Evolutionary conservation across 192 early-diverging fungal genomes (phyloP), one percentile per base, ranked within the genome.

Genomic region (Backusella morwellensis): DNA sequence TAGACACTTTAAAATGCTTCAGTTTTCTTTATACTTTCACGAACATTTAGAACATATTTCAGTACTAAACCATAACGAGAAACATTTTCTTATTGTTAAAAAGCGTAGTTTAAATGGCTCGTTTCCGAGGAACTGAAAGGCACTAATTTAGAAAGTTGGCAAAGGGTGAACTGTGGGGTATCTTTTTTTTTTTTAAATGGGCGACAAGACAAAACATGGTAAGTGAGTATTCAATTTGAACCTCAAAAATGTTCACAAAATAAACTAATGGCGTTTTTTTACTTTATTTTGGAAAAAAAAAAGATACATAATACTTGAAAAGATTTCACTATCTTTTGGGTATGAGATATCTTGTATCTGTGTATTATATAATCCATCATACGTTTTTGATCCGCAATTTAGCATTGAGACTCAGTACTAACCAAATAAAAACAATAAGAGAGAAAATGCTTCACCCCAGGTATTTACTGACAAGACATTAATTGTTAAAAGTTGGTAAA

Each of bases 361-460:
- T 63, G 23, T 29, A 63, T 63, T 63, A 63, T 63, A 63, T 63
- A 63, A 63, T 26, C 56, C 7, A 63, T 29, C 23, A 9, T 63
- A 63, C 23, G 8, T 63, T 63, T 63, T 63, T 63, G 56, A 63
- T 63, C 56, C 56, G 56, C 56, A 63, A 63, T 63, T 63, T 63
- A 63, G 21, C 26, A 14, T 63, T 63, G 12, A 29, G 56, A 63
- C 56, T 63, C 56, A 63, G 56, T 63, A 63, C 56, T 63, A 63
- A 63, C 21, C 56, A 63, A 63, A 63, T 63, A 59, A 14, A 63
- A 63, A 29, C 12, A 59, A 56, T n/a, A 54, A 21, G 21, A 63
- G 21, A 63, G 0, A 12, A 26, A 29, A 29, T 63, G 23, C 56
- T 63, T 23, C 23, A 1, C 23, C 29, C 12, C 11, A 63, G 3